Percentiles rank a stretch among this genome's conserved stretches.
Conservation (phyloP, 768 basidiomycete genomes). For the Hygrophoropsis aurantiaca region DNA sequence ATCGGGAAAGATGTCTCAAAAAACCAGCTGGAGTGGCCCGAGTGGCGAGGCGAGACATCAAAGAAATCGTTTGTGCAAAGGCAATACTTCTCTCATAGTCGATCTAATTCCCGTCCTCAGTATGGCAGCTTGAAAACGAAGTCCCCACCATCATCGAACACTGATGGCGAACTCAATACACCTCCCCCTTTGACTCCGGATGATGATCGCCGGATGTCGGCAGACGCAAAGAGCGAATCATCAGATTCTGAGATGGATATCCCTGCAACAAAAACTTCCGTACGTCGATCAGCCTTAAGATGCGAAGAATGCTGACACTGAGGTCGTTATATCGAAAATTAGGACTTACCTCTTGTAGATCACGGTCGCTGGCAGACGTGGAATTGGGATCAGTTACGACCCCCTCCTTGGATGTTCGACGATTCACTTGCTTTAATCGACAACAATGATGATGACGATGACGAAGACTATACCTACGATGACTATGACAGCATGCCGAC, state of each 20-base stretch:
- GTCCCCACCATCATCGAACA: constrained; percentile 25
- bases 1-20: constrained; percentile 59
- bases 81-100: not conserved
- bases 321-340: constrained; percentile 13
- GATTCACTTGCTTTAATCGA: constrained; percentile 1
- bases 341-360: constrained; percentile 16
- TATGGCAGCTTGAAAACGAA: constrained; percentile 17
- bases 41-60: constrained; percentile 14
- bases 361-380: constrained; percentile 33
- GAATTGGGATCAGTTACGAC: constrained; percentile 33
- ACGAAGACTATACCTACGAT: constrained; percentile 28
- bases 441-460: constrained; percentile 21
- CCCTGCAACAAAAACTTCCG: constrained; percentile 11
- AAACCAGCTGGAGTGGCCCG: constrained; percentile 29
- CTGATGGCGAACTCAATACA: constrained; percentile 28
- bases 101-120: constrained; percentile 8
- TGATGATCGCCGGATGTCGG: constrained; percentile 23
- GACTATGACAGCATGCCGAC: constrained; percentile 19
- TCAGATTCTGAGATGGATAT: constrained; percentile 19
- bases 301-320: constrained; percentile 23
- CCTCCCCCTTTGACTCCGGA: constrained; percentile 39
- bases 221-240: constrained; percentile 22
- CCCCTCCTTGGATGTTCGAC: constrained; percentile 23
- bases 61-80: constrained; percentile 18
- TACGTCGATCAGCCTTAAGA: constrained; percentile 24